Base-by-base conservation (phyloP, 768 basidiomycete genomes). In the Saitozyma podzolica region DNA sequence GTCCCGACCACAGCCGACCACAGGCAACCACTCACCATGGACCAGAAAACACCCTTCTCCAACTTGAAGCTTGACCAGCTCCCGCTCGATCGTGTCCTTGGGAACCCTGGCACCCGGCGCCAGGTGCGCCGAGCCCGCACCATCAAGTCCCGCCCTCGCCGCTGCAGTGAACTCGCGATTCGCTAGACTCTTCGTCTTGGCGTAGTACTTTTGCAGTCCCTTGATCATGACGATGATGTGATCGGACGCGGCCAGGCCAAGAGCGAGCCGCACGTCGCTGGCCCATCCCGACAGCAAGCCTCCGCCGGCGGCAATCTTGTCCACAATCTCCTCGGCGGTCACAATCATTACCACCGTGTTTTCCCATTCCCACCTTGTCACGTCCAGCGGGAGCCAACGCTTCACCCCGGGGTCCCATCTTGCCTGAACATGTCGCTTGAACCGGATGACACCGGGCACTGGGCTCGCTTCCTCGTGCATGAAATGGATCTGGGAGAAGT, bases 41-140 rank as follows among this genome's bases (percentile, higher is more conserved):
- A 75, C 69, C 50, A 79, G 48, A 50, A 77, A 77, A 43, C 72
- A 74, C 16, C 65, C 39, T 48, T 76, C 60, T 0, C 65, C 58
- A 7, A 80, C 65, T 56, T 79, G 76, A 40, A 80, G 58, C 59
- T 67, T 64, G 16, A 78, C 73, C 41, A 80, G 37, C 45, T 70
- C 74, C 62, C 56, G 64, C 58, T 78, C 79, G 6, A 78, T 63
- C 50, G 40, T 54, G 9, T 69, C 66, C 63, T 70, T 73, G 11
- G 62, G 65, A 14, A 58, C 62, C 48, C 65, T 39, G 1, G 41
- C 54, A 42, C 56, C 47, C 3, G 37, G 37, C 48, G 58, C 8
- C 43, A n/a, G 17, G 40, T 43, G 51, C 14, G 17, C 56, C n/a
- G 43, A 60, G 19, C 50, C 50, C 10, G 29, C 58, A 2, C 61